Evolutionary conservation across 2,329 filamentous ascomycete genomes (phyloP).

Genomic region (Ophiostoma novo-ulmi): DNA sequence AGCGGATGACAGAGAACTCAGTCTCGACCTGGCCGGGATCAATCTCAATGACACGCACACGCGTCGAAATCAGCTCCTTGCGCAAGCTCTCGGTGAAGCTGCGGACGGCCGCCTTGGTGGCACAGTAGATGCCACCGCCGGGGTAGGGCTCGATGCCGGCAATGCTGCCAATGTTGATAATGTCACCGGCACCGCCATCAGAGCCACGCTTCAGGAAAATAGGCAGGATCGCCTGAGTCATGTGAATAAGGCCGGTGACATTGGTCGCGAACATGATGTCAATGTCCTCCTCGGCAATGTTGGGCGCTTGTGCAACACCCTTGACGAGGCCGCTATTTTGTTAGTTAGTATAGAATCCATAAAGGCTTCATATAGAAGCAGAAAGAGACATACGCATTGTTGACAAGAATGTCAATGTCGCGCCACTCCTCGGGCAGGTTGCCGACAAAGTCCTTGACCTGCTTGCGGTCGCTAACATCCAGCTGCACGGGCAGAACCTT

Average conservation of each 20-base stretch:
- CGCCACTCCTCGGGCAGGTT: slow-evolving; percentile 74
- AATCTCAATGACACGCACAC: slow-evolving; percentile 79
- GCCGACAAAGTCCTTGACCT: slow-evolving; percentile 67
- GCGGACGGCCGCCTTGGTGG: slow-evolving; percentile 82
- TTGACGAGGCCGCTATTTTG: slow-evolving; percentile 71
- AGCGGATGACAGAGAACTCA: slow-evolving; percentile 84
- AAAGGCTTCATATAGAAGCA: neutral
- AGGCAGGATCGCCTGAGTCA: slow-evolving; percentile 86
- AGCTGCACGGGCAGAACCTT: slow-evolving; percentile 77
- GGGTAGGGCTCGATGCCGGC: slow-evolving; percentile 83
- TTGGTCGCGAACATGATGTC: slow-evolving; percentile 87
- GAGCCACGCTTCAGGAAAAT: slow-evolving; percentile 67
- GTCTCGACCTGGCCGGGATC: slow-evolving; percentile 94
- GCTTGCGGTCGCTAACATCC: slow-evolving; percentile 75
- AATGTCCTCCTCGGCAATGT: slow-evolving; percentile 78
- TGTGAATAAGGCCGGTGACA: slow-evolving; percentile 88
- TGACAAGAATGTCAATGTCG: slow-evolving; percentile 83
- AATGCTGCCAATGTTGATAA: slow-evolving; percentile 91
- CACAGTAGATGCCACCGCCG: slow-evolving; percentile 87
- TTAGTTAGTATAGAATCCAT: slow-evolving; percentile 18
- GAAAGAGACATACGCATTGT: slow-evolving; percentile 72
- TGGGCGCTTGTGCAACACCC: slow-evolving; percentile 77
- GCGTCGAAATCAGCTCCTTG: slow-evolving; percentile 73
- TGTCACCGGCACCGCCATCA: slow-evolving; percentile 77
- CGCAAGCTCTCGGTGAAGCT: slow-evolving; percentile 78